Conservation (phyloP, 2,329 filamentous ascomycete species). For the Elsinoe arachidis region DNA sequence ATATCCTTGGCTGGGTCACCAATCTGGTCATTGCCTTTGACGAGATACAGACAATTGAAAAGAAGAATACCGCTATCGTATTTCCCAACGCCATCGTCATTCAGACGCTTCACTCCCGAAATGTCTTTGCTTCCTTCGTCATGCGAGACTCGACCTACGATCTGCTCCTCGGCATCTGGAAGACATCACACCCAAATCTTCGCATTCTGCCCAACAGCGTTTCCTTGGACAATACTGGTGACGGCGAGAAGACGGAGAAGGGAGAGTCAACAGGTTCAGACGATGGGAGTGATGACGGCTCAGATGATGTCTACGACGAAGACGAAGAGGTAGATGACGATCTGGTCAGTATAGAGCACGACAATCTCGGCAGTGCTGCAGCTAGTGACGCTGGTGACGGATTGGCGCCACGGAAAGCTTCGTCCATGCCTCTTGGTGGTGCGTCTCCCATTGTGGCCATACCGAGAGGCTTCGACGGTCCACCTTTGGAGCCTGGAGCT, state of each 20-base stretch:
- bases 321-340: constrained; percentile 66
- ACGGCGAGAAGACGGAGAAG: constrained; percentile 86
- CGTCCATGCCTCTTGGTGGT: constrained; percentile 40
- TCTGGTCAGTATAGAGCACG: constrained; percentile 52
- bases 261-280: constrained; percentile 51
- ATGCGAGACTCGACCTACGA: constrained; percentile 95
- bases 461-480: constrained; percentile 23
- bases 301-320: constrained; percentile 69
- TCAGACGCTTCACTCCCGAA: constrained; percentile 87
- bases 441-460: constrained; percentile 30
- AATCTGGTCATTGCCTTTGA: constrained; percentile 98
- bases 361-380: constrained; percentile 40
- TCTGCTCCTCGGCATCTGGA: constrained; percentile 96
- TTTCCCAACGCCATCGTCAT: constrained; percentile 98
- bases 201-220: constrained; percentile 89
- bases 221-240: constrained; percentile 63
- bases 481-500: constrained; percentile 33
- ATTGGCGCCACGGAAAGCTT: constrained; percentile 61
- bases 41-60: constrained; percentile 93
- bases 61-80: constrained; percentile 86
- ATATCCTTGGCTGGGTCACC: constrained; percentile 96
- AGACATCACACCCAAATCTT: constrained; percentile 84
- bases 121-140: constrained; percentile 91
- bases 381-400: constrained; percentile 43
- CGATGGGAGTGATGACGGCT: constrained; percentile 49